These are phyloP conservation scores for Litchi chinensis DNA, from an alignment of 345 rosid genomes.

Conservation along the genomic window DNA sequence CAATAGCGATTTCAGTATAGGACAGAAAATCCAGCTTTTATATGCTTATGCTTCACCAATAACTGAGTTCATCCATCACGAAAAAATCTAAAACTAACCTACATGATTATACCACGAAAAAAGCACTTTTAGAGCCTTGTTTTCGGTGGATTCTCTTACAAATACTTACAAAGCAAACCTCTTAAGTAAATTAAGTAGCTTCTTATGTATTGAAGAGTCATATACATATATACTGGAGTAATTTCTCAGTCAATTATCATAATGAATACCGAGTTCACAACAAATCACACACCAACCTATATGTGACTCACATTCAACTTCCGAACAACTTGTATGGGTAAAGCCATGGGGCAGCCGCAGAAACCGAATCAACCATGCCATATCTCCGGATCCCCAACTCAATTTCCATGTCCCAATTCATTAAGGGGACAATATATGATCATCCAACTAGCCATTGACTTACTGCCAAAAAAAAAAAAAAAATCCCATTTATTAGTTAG, in stretches of 20 bases:
- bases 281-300: neutral
- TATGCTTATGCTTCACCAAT: neutral
- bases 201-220: neutral
- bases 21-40: neutral
- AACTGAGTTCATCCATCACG: neutral
- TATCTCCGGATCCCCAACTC: neutral
- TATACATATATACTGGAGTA: neutral
- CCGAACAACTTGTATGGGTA: neutral
- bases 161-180: neutral
- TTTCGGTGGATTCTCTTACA: neutral
- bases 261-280: neutral
- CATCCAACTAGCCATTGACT: constrained; percentile 12
- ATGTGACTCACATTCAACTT: neutral
- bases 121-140: neutral
- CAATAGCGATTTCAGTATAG: neutral
- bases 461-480: constrained; percentile 22
- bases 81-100: neutral
- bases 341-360: neutral
- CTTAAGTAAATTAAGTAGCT: neutral
- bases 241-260: neutral
- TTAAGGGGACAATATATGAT: neutral
- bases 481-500: neutral
- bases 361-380: neutral
- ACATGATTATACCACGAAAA: neutral
- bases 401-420: neutral